phyloP scores from a whole-genome alignment of 2,329 filamentous ascomycete genomes.

The Fusarium decemcellulare region DNA sequence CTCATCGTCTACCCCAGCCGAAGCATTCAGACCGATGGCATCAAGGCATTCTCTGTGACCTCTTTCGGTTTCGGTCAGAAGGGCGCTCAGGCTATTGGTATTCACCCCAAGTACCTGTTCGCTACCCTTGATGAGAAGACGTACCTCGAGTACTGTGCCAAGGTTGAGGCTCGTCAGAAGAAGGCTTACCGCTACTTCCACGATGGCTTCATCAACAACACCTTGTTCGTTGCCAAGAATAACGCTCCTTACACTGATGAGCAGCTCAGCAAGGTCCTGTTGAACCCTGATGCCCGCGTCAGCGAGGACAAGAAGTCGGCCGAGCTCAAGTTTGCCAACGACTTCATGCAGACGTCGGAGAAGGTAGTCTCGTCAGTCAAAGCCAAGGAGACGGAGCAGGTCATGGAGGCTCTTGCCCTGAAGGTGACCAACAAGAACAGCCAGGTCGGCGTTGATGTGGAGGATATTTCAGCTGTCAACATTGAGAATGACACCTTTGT shows the following conservation, averaged over 20 bases:
- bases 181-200: constrained; percentile 99
- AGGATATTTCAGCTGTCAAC: constrained; percentile 89
- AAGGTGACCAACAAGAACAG: constrained; percentile 70
- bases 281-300: constrained; percentile 94
- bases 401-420: constrained; percentile 83
- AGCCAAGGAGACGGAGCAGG: constrained; percentile 76
- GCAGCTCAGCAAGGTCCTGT: constrained; percentile 88
- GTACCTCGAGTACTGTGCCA: constrained; percentile 85
- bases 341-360: constrained; percentile 76
- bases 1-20: constrained; percentile 97
- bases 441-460: constrained; percentile 94
- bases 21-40: constrained; percentile 94
- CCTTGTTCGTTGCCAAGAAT: constrained; percentile 94
- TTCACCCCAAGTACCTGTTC: constrained; percentile 96
- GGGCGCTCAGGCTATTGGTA: constrained; percentile 96
- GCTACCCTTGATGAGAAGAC: constrained; percentile 91
- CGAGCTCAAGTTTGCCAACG: constrained; percentile 79
- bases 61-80: constrained; percentile 99
- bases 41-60: constrained; percentile 99
- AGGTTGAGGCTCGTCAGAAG: constrained; percentile 96
- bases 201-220: constrained; percentile 98
- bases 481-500: constrained; percentile 95
- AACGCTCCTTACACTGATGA: constrained; percentile 91
- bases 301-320: constrained; percentile 88
- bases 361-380: constrained; percentile 66